A percentile compares a stretch with the other conserved stretches of the same genome.
Conservation (phyloP, 768 basidiomycete genomes). For the Dioszegia aurantiaca region DNA sequence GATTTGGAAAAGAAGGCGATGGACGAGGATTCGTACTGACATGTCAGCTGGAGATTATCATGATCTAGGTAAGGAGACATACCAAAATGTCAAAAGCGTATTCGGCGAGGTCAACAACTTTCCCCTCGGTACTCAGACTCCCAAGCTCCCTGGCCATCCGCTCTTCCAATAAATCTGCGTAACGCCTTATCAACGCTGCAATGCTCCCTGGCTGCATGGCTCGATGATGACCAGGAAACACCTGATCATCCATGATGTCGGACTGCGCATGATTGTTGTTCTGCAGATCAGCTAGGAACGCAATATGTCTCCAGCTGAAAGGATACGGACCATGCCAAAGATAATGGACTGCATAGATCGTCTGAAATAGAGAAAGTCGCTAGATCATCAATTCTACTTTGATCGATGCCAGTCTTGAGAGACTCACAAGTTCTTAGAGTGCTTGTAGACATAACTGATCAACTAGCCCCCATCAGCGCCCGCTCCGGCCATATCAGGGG, state of each 20-base stretch:
- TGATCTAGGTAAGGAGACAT: slow-evolving; percentile 2
- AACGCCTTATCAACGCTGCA: slow-evolving; percentile 13
- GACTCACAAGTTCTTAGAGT: slow-evolving; percentile 29
- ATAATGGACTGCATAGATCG: slow-evolving; percentile 11
- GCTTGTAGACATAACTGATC: slow-evolving; percentile 29
- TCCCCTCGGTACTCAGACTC: slow-evolving; percentile 4
- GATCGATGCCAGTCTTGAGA: neutral
- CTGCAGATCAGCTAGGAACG: neutral
- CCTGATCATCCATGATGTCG: slow-evolving; percentile 14
- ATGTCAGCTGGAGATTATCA: neutral
- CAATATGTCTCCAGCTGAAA: neutral
- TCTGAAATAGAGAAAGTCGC: slow-evolving; percentile 22
- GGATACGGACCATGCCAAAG: slow-evolving; percentile 24
- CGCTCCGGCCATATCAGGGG: too few species aligned
- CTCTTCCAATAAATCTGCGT: slow-evolving; percentile 22
- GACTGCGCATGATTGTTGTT: slow-evolving; percentile 14
- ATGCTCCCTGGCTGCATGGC: slow-evolving; percentile 27
- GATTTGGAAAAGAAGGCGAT: slow-evolving; percentile 27
- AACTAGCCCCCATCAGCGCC: slow-evolving; percentile 16
- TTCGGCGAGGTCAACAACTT: slow-evolving; percentile 20
- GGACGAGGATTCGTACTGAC: slow-evolving; percentile 31
- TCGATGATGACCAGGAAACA: slow-evolving; percentile 24
- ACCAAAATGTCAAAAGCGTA: slow-evolving; percentile 26
- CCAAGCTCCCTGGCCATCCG: neutral
- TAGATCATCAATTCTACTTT: neutral